Percentiles rank a stretch among this genome's conserved stretches.
Evolutionary conservation across 2,329 filamentous ascomycete species (phyloP).

Genomic region (Ramularia endophylla): DNA sequence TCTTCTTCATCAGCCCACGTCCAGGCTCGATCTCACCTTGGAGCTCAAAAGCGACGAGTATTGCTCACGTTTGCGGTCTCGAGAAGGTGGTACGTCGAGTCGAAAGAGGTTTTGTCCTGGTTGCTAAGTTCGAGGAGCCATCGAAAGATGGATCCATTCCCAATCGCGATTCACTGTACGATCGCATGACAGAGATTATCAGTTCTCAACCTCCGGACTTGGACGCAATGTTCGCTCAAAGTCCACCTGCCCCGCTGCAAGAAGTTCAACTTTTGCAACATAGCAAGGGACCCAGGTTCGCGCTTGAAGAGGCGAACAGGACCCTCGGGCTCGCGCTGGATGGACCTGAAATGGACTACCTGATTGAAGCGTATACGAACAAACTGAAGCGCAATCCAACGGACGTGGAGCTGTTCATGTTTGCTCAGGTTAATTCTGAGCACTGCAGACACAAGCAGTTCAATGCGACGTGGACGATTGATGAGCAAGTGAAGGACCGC

Average conservation of each 20-base stretch:
- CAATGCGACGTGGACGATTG: constrained; percentile 94
- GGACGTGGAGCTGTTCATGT: constrained; percentile 98
- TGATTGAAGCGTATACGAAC: constrained; percentile 74
- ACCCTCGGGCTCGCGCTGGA: constrained; percentile 81
- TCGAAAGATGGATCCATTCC: constrained; percentile 48
- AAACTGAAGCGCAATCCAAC: constrained; percentile 62
- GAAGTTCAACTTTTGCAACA: constrained; percentile 59
- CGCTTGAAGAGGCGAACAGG: constrained; percentile 77
- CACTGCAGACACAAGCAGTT: constrained; percentile 88
- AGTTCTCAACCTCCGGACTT: constrained; percentile 62
- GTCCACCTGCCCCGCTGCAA: constrained; percentile 58
- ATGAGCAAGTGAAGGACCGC: constrained; percentile 70
- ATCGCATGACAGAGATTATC: constrained; percentile 93
- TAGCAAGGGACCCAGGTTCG: constrained; percentile 56
- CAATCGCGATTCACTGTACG: constrained; percentile 69
- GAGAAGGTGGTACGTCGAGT: constrained; percentile 67
- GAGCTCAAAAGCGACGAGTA: constrained; percentile 94
- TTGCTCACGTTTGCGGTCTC: constrained; percentile 85
- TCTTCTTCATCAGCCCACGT: constrained; percentile 72
- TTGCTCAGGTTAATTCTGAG: constrained; percentile 98
- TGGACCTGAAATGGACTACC: constrained; percentile 82
- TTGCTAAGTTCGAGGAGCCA: constrained; percentile 52
- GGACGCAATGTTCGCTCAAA: constrained; percentile 71
- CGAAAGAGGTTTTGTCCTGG: constrained; percentile 78
- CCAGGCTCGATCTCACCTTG: constrained; percentile 84